phyloP scores from a whole-genome alignment of 2,329 filamentous ascomycete genomes.

The Alternaria consortialis region DNA sequence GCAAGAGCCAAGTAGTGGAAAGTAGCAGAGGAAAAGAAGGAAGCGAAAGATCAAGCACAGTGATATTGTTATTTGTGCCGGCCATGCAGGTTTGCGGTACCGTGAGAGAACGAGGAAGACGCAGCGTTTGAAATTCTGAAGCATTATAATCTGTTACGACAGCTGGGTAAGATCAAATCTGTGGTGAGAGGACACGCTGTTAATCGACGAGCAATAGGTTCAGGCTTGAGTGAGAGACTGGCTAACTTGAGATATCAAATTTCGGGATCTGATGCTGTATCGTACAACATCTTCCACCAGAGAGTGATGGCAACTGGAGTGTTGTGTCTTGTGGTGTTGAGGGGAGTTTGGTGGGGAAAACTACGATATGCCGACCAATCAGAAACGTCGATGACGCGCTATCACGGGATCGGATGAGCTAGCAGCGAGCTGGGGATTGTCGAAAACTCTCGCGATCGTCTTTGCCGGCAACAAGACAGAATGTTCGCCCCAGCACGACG shows the following conservation, averaged over 20 bases:
- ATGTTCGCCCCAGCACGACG: slow-evolving; percentile 74
- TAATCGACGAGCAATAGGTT: slow-evolving; percentile 16
- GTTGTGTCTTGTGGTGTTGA: slow-evolving; percentile 13
- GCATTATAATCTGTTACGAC: slow-evolving; percentile 10
- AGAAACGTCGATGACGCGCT: slow-evolving; percentile 15
- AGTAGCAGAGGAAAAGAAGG: slow-evolving; percentile 2
- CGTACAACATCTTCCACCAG: not conserved
- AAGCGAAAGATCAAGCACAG: not conserved
- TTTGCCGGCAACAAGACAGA: slow-evolving; percentile 35
- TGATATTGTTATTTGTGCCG: not conserved
- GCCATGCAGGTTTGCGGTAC: not conserved
- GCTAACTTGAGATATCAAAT: not conserved
- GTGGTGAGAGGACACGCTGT: slow-evolving; percentile 19
- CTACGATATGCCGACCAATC: slow-evolving; percentile 7
- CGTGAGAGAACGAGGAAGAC: slow-evolving; percentile 21
- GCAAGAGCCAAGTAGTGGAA: not conserved
- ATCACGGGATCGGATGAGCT: slow-evolving; percentile 29
- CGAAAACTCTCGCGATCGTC: slow-evolving; percentile 36
- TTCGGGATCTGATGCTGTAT: not conserved
- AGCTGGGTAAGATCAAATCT: slow-evolving; percentile 25
- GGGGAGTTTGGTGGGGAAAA: slow-evolving; percentile 2
- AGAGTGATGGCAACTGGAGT: not conserved
- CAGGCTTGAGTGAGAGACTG: not conserved
- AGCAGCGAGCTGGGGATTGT: slow-evolving; percentile 22
- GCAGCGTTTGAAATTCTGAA: slow-evolving; percentile 6